These are phyloP conservation scores for Russula compacta DNA, from an alignment of 768 basidiomycete species.

Conservation along the genomic window DNA sequence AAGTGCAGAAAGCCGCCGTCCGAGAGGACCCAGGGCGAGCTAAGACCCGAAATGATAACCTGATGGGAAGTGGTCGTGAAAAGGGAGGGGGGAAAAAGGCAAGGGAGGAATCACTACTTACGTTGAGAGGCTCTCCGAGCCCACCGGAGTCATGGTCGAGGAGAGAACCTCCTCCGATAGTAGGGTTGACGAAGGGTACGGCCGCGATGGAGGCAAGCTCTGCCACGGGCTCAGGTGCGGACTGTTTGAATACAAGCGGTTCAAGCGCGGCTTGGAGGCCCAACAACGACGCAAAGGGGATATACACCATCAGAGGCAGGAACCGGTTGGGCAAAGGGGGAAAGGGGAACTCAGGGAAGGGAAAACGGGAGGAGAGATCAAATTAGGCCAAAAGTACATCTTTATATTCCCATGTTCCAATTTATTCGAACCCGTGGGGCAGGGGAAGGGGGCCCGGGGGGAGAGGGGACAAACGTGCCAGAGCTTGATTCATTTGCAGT, in stretches of 20 bases:
- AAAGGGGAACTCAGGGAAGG: background rate
- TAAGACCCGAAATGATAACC: constrained; percentile 18
- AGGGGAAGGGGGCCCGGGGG: background rate
- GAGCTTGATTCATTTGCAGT: too few relatives aligned
- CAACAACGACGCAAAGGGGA: constrained; percentile 4
- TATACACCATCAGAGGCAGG: background rate
- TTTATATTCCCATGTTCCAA: background rate
- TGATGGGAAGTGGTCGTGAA: background rate
- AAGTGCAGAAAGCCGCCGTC: constrained; percentile 16
- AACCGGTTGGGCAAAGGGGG: background rate
- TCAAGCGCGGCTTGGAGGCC: constrained; percentile 2
- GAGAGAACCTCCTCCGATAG: background rate
- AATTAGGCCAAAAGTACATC: background rate
- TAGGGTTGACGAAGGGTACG: background rate
- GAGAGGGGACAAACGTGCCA: background rate
- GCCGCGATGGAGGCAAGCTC: background rate
- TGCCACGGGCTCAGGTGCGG: background rate
- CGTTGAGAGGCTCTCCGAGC: constrained; percentile 19
- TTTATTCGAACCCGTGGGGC: background rate
- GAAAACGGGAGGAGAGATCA: background rate
- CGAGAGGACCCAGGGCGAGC: constrained; percentile 10
- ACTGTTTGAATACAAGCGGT: background rate
- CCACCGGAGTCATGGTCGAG: background rate
- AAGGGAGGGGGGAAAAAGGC: background rate
- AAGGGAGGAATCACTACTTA: background rate